Percentiles rank a stretch among this genome's conserved stretches.
These are phyloP conservation scores for Wallacemonas sp. DNA, from an alignment of 208 protist species.

Conservation along the genomic window DNA sequence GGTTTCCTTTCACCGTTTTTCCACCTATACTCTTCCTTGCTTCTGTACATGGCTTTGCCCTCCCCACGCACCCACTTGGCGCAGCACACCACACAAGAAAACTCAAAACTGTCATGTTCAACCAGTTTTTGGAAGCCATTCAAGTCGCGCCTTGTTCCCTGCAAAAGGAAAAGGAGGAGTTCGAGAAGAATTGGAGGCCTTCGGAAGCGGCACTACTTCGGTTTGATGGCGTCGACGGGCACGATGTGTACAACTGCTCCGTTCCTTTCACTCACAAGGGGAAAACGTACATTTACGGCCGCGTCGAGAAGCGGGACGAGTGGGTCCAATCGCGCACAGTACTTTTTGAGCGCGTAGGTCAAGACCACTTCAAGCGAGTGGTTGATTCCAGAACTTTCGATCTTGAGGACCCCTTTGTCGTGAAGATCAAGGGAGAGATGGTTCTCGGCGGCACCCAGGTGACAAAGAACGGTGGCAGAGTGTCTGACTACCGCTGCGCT, in stretches of 20 bases:
- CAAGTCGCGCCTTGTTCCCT: slow-evolving; percentile 33
- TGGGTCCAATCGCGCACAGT: slow-evolving; percentile 20
- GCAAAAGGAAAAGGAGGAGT: slow-evolving; percentile 35
- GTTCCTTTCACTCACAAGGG: slow-evolving; percentile 22
- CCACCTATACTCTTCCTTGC: too few relatives aligned
- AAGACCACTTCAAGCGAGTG: slow-evolving; percentile 13
- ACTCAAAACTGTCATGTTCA: slow-evolving; percentile 19
- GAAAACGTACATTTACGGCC: slow-evolving; percentile 22
- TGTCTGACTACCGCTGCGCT: slow-evolving; percentile 20
- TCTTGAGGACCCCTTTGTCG: slow-evolving; percentile 24
- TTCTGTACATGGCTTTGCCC: too few relatives aligned
- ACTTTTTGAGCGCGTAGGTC: slow-evolving; percentile 16
- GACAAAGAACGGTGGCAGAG: slow-evolving; percentile 20
- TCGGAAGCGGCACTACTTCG: slow-evolving; percentile 22
- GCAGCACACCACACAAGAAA: neutral
- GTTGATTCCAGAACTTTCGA: slow-evolving; percentile 8
- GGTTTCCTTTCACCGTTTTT: too few relatives aligned
- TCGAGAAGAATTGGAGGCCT: slow-evolving; percentile 45
- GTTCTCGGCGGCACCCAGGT: slow-evolving; percentile 23
- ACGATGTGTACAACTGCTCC: slow-evolving; percentile 24
- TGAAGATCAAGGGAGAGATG: slow-evolving; percentile 29
- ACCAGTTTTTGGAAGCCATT: slow-evolving; percentile 13
- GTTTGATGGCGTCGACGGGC: slow-evolving; percentile 35
- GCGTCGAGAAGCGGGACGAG: slow-evolving; percentile 19
- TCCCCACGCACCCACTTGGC: too few relatives aligned